A percentile compares a stretch with the other conserved stretches of the same genome.
These are phyloP conservation scores for Pythium biforme DNA, from an alignment of 352 stramenopile genomes.

Conservation along the genomic window DNA sequence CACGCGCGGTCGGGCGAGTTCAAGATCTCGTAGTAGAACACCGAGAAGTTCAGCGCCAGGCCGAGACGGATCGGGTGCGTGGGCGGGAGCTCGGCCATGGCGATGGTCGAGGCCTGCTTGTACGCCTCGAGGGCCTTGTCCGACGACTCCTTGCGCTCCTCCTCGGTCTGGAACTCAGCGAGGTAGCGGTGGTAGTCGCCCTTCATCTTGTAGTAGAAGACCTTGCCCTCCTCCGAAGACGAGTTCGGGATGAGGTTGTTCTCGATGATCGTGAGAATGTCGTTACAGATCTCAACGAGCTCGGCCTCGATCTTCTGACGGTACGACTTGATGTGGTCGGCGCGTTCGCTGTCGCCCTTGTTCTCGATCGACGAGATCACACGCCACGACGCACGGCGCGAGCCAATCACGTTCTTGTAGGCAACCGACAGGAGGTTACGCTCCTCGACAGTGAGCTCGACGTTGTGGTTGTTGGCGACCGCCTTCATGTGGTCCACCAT, in stretches of 20 bases:
- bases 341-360: conserved; percentile 94
- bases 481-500: conserved; percentile 98
- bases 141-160: conserved; percentile 94
- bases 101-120: conserved; percentile 87
- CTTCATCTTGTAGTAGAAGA: conserved; percentile 99
- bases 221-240: conserved; percentile 96
- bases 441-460: conserved; percentile 98
- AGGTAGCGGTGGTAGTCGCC: conserved; percentile 99
- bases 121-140: conserved; percentile 78
- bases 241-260: conserved; percentile 98
- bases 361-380: conserved; percentile 98
- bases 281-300: conserved; percentile 96
- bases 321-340: conserved; percentile 90
- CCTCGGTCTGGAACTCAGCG: conserved; percentile 97
- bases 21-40: conserved; percentile 99
- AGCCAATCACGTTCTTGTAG: conserved; percentile 99
- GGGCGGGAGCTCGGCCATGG: conserved; percentile 94
- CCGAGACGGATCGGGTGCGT: conserved; percentile 99
- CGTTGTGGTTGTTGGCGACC: conserved; percentile 95
- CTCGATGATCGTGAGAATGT: conserved; percentile 98
- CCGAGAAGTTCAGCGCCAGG: conserved; percentile 98
- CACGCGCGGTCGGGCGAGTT: conserved; percentile 95
- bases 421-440: conserved; percentile 95
- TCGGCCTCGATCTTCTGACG: conserved; percentile 96
- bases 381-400: conserved; percentile 97